A percentile compares a stretch with the other conserved stretches of the same genome.
These are phyloP conservation scores for Xeromyces bisporus DNA, from an alignment of 495 filamentous ascomycete species.

Conservation along the genomic window DNA sequence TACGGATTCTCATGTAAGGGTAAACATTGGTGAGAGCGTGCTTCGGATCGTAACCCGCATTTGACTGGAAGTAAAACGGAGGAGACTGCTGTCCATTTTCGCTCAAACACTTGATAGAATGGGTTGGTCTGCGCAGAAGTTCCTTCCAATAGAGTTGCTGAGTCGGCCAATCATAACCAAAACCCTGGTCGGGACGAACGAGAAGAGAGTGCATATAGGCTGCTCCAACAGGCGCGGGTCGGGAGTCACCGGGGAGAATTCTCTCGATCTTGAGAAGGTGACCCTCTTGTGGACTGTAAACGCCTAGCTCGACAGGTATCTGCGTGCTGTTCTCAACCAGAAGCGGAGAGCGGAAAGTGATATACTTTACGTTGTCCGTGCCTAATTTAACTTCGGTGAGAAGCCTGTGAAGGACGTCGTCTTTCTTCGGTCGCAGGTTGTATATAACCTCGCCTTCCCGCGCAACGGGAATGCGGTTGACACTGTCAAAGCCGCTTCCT, in stretches of 20 bases:
- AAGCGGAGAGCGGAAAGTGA: conserved; percentile 89
- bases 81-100: conserved; percentile 60
- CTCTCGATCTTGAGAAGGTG: conserved; percentile 96
- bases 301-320: conserved; percentile 87
- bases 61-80: conserved; percentile 92
- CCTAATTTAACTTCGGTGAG: conserved; percentile 86
- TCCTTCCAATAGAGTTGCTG: conserved; percentile 87
- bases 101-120: conserved; percentile 70
- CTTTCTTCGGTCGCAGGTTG: conserved; percentile 65
- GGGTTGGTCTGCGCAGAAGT: conserved; percentile 62
- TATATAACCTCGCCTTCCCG: conserved; percentile 89
- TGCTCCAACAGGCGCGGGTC: conserved; percentile 84
- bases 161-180: conserved; percentile 87
- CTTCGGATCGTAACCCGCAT: conserved; percentile 62
- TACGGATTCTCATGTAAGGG: conserved; percentile 82
- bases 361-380: conserved; percentile 88
- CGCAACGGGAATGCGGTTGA: conserved; percentile 75
- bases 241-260: conserved; percentile 76
- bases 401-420: conserved; percentile 69
- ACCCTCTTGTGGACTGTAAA: conserved; percentile 75
- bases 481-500: conserved; percentile 79
- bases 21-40: conserved; percentile 69
- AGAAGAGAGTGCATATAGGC: conserved; percentile 79
- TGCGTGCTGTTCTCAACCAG: conserved; percentile 95
- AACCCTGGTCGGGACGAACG: conserved; percentile 88